These are phyloP conservation scores for Geotrichum macrosporum DNA, from an alignment of 1,139 yeast species.

Conservation along the genomic window DNA sequence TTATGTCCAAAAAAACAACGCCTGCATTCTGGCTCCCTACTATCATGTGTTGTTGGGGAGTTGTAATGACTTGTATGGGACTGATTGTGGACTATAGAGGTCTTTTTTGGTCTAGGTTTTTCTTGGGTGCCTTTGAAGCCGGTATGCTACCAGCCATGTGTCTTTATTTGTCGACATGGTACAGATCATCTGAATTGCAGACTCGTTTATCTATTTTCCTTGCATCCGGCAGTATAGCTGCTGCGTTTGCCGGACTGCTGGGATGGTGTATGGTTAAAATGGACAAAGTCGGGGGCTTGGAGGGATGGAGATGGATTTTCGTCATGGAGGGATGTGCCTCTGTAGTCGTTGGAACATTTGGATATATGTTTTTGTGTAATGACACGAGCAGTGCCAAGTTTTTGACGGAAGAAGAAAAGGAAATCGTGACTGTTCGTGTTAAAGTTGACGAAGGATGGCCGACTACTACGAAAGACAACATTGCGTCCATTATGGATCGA, in stretches of 20 bases:
- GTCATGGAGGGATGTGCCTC: constrained; percentile 51
- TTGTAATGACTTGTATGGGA: constrained; percentile 47
- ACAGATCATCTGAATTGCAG: constrained; percentile 38
- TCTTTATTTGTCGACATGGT: constrained; percentile 35
- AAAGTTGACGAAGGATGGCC: constrained; percentile 33
- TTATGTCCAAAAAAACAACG: constrained; percentile 36
- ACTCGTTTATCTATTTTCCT: constrained; percentile 56
- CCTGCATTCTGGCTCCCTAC: constrained; percentile 45
- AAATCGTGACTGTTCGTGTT: constrained; percentile 46
- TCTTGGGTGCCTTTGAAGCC: constrained; percentile 56
- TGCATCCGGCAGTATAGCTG: constrained; percentile 46
- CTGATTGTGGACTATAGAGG: constrained; percentile 43
- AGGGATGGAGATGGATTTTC: constrained; percentile 55
- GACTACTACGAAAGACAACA: constrained; percentile 7
- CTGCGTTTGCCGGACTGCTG: constrained; percentile 38
- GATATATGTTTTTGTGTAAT: constrained; percentile 50
- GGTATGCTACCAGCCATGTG: constrained; percentile 50
- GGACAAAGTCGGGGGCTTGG: constrained; percentile 36
- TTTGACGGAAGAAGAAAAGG: constrained; percentile 46
- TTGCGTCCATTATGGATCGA: neutral
- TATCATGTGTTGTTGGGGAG: constrained; percentile 53
- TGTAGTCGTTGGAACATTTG: constrained; percentile 42
- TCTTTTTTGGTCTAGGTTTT: constrained; percentile 46
- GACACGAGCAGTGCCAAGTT: constrained; percentile 48
- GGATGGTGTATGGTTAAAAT: constrained; percentile 40